These are phyloP conservation scores for Sclerotinia nivalis DNA, from an alignment of 2,329 filamentous ascomycete genomes.

Conservation along the genomic window DNA sequence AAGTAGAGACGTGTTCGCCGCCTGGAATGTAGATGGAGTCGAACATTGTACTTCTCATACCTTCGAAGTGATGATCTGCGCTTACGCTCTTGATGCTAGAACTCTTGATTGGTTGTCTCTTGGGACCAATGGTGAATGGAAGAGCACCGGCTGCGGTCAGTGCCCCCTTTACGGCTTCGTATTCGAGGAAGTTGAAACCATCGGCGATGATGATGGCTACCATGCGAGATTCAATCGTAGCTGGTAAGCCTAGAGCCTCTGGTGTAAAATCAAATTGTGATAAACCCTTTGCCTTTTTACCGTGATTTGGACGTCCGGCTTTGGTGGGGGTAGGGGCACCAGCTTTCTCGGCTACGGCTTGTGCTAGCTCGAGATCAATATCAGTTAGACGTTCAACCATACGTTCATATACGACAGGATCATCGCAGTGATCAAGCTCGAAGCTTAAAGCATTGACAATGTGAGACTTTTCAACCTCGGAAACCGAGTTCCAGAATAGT, in stretches of 20 bases:
- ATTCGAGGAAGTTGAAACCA: slow-evolving; percentile 68
- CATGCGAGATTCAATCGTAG: slow-evolving; percentile 69
- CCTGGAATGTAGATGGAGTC: slow-evolving; percentile 78
- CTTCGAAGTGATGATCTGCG: slow-evolving; percentile 78
- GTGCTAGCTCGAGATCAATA: slow-evolving; percentile 70
- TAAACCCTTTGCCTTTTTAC: slow-evolving; percentile 65
- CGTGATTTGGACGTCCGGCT: slow-evolving; percentile 59
- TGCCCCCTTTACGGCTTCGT: slow-evolving; percentile 64
- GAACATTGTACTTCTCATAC: slow-evolving; percentile 77
- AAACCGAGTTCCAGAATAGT: slow-evolving; percentile 79
- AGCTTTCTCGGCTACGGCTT: slow-evolving; percentile 68
- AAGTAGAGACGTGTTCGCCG: slow-evolving; percentile 61
- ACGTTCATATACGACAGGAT: slow-evolving; percentile 72
- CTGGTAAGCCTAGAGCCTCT: slow-evolving; percentile 46
- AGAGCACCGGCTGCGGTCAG: slow-evolving; percentile 63
- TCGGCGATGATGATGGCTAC: slow-evolving; percentile 77
- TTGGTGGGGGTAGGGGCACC: slow-evolving; percentile 62
- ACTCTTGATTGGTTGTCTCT: slow-evolving; percentile 60
- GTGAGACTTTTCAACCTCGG: slow-evolving; percentile 64
- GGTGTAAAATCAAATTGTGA: slow-evolving; percentile 70
- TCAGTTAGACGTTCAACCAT: slow-evolving; percentile 68
- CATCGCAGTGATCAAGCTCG: slow-evolving; percentile 80
- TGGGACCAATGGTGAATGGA: slow-evolving; percentile 70
- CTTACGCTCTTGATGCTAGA: slow-evolving; percentile 51
- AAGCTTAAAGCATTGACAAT: slow-evolving; percentile 62